Evolutionary conservation across 768 basidiomycete genomes (phyloP).

Genomic region (Porpolomopsis calyptriformis): DNA sequence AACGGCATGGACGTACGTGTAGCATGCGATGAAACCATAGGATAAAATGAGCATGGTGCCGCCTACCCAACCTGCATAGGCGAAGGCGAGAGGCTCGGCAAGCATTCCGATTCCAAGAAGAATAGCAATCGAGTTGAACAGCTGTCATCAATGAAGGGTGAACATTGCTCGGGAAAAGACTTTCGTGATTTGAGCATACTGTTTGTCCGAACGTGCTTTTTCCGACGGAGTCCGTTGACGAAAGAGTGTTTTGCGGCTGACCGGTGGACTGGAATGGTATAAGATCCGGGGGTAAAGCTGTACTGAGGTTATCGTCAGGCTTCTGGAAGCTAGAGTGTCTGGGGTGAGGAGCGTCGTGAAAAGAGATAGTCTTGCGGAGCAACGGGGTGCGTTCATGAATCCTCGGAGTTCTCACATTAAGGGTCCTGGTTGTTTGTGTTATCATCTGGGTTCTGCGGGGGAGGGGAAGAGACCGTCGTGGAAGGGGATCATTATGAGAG

Average conservation of each 20-base stretch:
- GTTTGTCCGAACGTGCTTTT: conserved; percentile 68
- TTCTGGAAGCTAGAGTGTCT: conserved; percentile 4
- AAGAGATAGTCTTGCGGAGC: conserved; percentile 25
- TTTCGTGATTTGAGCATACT: conserved; percentile 21
- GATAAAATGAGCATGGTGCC: conserved; percentile 66
- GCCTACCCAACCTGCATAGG: conserved; percentile 80
- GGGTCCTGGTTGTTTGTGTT: not conserved
- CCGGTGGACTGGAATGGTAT: conserved; percentile 4
- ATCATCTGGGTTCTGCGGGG: not conserved
- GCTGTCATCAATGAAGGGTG: conserved; percentile 27
- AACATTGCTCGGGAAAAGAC: not conserved
- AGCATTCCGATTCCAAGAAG: conserved; percentile 83
- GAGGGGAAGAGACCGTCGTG: not conserved
- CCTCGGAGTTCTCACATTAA: conserved; percentile 1
- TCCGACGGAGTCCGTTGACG: conserved; percentile 31
- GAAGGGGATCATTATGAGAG: not conserved
- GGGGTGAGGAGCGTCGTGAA: conserved; percentile 11
- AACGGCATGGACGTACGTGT: conserved; percentile 53
- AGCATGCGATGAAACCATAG: conserved; percentile 75
- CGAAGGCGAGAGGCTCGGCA: conserved; percentile 83
- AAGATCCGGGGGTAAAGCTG: not conserved
- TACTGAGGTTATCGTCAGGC: not conserved
- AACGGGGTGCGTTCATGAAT: conserved; percentile 25
- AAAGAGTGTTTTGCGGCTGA: conserved; percentile 19
- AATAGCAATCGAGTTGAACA: conserved; percentile 86